Percentiles rank a stretch among this genome's conserved stretches.
Conservation (phyloP, 768 basidiomycete genomes). For the Suillus alpinus region DNA sequence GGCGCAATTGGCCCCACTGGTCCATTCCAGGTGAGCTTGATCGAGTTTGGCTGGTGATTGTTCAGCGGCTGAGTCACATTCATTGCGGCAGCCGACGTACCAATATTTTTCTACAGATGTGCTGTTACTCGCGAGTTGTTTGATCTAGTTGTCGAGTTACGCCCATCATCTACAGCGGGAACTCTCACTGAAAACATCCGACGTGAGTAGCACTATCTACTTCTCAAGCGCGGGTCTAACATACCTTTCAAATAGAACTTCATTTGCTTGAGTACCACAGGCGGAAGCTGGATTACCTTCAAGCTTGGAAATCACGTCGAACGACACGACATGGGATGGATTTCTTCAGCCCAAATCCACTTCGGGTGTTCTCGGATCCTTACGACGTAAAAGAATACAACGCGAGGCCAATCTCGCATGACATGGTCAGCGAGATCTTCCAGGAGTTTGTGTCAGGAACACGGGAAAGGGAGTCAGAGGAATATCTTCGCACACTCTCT, state of each 20-base stretch:
- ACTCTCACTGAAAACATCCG: conserved; percentile 21
- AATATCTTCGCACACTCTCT: neutral
- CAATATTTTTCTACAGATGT: conserved; percentile 19
- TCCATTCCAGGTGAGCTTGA: no score
- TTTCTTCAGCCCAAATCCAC: neutral
- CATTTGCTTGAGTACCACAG: conserved; percentile 21
- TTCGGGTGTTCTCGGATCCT: conserved; percentile 1
- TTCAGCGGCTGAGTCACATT: no score
- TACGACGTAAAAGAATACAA: conserved; percentile 3
- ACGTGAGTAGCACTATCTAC: conserved; percentile 10
- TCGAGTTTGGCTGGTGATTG: no score
- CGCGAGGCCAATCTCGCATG: conserved; percentile 12
- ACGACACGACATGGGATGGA: neutral
- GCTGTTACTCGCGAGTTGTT: conserved; percentile 21
- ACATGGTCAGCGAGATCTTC: conserved; percentile 19
- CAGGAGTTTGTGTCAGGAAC: conserved; percentile 10
- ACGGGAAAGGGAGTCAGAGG: neutral
- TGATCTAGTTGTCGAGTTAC: conserved; percentile 24
- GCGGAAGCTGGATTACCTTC: conserved; percentile 14
- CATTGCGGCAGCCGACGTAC: no score
- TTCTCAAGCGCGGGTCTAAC: neutral
- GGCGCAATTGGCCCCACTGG: no score
- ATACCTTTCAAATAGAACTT: conserved; percentile 17
- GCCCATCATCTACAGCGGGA: conserved; percentile 16
- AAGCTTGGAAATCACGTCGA: neutral